Evolutionary conservation across 345 rosid species (phyloP).

Genomic region (Bruguiera gymnorhiza): DNA sequence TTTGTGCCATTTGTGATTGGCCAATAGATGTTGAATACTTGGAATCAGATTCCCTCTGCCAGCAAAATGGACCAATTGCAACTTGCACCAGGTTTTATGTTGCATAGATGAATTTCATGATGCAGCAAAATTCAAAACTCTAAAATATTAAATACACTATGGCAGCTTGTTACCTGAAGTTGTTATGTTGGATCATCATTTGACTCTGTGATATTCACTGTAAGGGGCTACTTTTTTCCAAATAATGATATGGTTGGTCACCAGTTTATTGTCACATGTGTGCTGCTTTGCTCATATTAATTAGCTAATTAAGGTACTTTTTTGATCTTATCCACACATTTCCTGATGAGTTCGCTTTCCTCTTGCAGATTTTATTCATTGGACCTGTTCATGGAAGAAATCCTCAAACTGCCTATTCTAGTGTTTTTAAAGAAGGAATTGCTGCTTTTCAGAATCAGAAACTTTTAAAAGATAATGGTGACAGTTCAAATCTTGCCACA

Average conservation of each 20-base stretch:
- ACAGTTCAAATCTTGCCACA: constrained; percentile 30
- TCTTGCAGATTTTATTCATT: constrained; percentile 59
- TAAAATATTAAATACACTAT: neutral
- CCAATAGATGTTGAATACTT: no score
- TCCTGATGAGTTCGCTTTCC: constrained; percentile 15
- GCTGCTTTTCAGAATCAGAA: constrained; percentile 22
- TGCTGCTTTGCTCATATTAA: constrained; percentile 11
- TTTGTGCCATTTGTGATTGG: no score
- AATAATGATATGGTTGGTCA: constrained; percentile 1
- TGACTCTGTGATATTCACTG: neutral
- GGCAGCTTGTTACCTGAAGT: neutral
- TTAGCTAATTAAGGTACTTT: constrained; percentile 11
- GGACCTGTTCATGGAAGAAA: constrained; percentile 65
- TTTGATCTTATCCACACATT: constrained; percentile 12
- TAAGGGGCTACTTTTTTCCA: neutral
- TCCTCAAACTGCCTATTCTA: constrained; percentile 43
- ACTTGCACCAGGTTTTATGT: no score
- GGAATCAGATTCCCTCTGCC: no score
- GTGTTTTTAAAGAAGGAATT: constrained; percentile 29
- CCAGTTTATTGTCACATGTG: constrained; percentile 5
- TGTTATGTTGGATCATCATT: neutral
- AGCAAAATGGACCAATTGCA: no score
- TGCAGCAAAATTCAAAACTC: no score
- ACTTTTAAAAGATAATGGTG: constrained; percentile 29
- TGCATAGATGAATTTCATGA: no score